These are phyloP conservation scores for Blastomyces silverae DNA, from an alignment of 2,329 filamentous ascomycete genomes.

Conservation along the genomic window DNA sequence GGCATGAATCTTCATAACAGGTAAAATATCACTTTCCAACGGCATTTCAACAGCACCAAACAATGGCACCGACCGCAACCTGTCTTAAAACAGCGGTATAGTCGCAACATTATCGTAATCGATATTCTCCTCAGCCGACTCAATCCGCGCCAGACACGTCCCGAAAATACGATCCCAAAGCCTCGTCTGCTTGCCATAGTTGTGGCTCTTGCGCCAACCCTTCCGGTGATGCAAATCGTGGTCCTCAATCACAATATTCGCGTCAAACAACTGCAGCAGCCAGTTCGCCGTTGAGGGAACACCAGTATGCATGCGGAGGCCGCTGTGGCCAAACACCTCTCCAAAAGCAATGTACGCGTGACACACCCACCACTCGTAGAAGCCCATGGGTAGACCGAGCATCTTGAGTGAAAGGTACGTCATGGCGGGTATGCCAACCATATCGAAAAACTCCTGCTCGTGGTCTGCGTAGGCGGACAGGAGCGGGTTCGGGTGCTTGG, in stretches of 20 bases:
- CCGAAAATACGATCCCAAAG: slow-evolving; percentile 37
- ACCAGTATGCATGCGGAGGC: slow-evolving; percentile 34
- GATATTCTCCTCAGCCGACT: slow-evolving; percentile 29
- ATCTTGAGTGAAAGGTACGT: slow-evolving; percentile 34
- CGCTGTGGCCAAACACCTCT: slow-evolving; percentile 38
- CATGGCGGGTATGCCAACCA: slow-evolving; percentile 38
- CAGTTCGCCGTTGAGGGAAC: slow-evolving; percentile 34
- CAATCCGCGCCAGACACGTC: slow-evolving; percentile 34
- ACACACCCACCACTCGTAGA: slow-evolving; percentile 46
- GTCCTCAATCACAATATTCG: slow-evolving; percentile 41
- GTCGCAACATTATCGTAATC: slow-evolving; percentile 27
- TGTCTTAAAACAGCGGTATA: slow-evolving; percentile 29
- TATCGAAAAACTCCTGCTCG: slow-evolving; percentile 42
- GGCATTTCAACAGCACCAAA: background rate
- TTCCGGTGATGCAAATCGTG: slow-evolving; percentile 38
- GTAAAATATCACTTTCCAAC: background rate
- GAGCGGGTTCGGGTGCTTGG: slow-evolving; percentile 43
- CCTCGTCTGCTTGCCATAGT: slow-evolving; percentile 39
- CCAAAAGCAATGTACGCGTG: slow-evolving; percentile 41
- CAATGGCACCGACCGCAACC: background rate
- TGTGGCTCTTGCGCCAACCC: slow-evolving; percentile 36
- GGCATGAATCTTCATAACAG: background rate
- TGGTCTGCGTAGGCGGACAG: slow-evolving; percentile 40
- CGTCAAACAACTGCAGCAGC: slow-evolving; percentile 31
- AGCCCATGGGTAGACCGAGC: slow-evolving; percentile 41